A percentile compares a stretch with the other conserved stretches of the same genome.
Evolutionary conservation across 2,329 filamentous ascomycete species (phyloP).

Genomic region (Fonsecaea multimorphosa): DNA sequence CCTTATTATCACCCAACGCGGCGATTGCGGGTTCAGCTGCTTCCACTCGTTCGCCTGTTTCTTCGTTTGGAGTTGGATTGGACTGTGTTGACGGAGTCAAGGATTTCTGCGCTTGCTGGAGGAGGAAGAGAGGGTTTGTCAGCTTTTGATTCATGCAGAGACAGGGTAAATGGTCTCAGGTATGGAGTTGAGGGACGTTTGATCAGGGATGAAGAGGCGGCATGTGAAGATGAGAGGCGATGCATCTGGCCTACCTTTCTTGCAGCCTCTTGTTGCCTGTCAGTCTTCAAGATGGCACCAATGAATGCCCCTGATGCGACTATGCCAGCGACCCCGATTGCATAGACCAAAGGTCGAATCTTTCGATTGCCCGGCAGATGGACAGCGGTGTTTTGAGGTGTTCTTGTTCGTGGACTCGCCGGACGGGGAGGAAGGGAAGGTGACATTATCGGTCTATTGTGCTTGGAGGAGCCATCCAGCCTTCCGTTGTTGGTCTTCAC

Average conservation of each 20-base stretch:
- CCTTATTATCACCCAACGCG: not conserved
- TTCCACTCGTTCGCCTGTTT: not conserved
- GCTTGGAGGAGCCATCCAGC: constrained; percentile 5
- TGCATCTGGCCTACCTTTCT: constrained; percentile 14
- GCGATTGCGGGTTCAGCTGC: not conserved
- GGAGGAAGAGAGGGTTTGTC: not conserved
- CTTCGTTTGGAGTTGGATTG: not conserved
- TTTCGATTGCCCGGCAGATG: constrained; percentile 5
- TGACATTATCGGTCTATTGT: constrained; percentile 14
- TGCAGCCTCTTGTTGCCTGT: constrained; percentile 20
- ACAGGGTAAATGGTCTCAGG: not conserved
- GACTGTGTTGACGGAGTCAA: not conserved
- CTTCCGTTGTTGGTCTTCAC: not conserved
- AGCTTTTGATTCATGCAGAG: not conserved
- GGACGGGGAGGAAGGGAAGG: constrained; percentile 9
- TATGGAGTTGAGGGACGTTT: not conserved
- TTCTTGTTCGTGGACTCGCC: not conserved
- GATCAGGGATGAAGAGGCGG: not conserved
- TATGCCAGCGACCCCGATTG: constrained; percentile 33
- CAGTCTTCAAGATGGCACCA: constrained; percentile 32
- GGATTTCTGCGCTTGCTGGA: constrained; percentile 9
- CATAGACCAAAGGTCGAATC: constrained; percentile 31
- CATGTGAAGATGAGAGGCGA: not conserved
- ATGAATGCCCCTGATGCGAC: constrained; percentile 33
- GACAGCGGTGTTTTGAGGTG: not conserved